A percentile compares a stretch with the other conserved stretches of the same genome.
phyloP scores from a whole-genome alignment of 108 stramenopile genomes.

The Chaetoceros muelleri region DNA sequence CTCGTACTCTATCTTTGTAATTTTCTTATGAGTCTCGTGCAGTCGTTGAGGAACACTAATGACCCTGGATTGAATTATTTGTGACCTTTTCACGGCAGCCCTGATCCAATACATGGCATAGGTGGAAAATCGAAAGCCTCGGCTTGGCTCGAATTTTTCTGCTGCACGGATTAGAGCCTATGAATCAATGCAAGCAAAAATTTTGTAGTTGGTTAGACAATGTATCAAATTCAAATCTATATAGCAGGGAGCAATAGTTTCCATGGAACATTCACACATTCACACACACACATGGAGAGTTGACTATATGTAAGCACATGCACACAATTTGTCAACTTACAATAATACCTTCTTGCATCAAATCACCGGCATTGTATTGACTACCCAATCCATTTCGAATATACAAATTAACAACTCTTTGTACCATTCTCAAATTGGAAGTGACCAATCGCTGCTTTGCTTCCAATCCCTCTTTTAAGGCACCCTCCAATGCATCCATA shows the following conservation, averaged over 20 bases:
- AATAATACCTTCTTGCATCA: slow-evolving; percentile 86
- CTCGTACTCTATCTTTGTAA: slow-evolving; percentile 24
- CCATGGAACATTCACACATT: not conserved
- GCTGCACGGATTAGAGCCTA: slow-evolving; percentile 88
- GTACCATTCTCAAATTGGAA: slow-evolving; percentile 77
- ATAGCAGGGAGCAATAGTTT: too few relatives aligned
- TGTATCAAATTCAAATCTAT: too few relatives aligned
- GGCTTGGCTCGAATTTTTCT: slow-evolving; percentile 88
- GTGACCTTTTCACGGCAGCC: slow-evolving; percentile 76
- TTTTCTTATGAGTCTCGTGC: slow-evolving; percentile 69
- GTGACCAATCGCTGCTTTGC: slow-evolving; percentile 76
- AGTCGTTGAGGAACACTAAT: slow-evolving; percentile 65
- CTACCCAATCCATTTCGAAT: slow-evolving; percentile 70
- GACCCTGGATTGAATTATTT: slow-evolving; percentile 59
- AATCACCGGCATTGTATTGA: slow-evolving; percentile 81
- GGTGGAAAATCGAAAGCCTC: slow-evolving; percentile 91
- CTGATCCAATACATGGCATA: slow-evolving; percentile 98
- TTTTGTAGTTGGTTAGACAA: not conserved
- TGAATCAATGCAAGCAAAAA: not conserved
- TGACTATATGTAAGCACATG: not conserved
- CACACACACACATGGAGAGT: too few relatives aligned
- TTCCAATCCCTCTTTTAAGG: slow-evolving; percentile 59
- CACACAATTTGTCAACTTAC: slow-evolving; percentile 31
- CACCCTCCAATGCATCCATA: slow-evolving; percentile 47
- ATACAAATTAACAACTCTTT: slow-evolving; percentile 78